Percentiles rank a stretch among this genome's conserved stretches.
These are phyloP conservation scores for Pseudogymnoascus sp. DNA, from an alignment of 2,329 filamentous ascomycete genomes.

Conservation along the genomic window DNA sequence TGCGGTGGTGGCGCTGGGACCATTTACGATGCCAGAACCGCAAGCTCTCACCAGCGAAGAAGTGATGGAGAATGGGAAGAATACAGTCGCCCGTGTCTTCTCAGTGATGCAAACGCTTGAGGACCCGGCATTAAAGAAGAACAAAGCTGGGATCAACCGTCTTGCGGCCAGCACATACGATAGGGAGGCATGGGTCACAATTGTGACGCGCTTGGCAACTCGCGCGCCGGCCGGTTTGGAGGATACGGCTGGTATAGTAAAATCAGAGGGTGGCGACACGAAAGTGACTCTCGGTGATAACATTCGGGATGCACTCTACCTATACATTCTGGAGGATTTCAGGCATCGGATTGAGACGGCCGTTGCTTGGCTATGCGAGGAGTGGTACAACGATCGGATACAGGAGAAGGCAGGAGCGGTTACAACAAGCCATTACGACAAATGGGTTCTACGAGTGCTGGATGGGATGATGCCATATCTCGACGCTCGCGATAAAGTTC, in stretches of 20 bases:
- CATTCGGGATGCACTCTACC: slow-evolving; percentile 73
- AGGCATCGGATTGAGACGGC: slow-evolving; percentile 81
- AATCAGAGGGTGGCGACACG: slow-evolving; percentile 43
- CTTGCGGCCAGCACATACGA: slow-evolving; percentile 79
- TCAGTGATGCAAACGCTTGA: slow-evolving; percentile 67
- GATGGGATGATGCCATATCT: slow-evolving; percentile 86
- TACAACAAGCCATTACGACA: slow-evolving; percentile 62
- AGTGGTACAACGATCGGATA: slow-evolving; percentile 89
- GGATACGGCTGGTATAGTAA: slow-evolving; percentile 39
- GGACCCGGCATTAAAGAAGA: slow-evolving; percentile 52
- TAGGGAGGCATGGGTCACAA: slow-evolving; percentile 82
- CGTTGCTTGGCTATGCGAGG: slow-evolving; percentile 90
- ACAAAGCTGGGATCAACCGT: slow-evolving; percentile 69
- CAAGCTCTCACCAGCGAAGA: slow-evolving; percentile 64
- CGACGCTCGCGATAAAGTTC: slow-evolving; percentile 80
- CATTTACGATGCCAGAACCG: slow-evolving; percentile 73
- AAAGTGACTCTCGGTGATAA: slow-evolving; percentile 50
- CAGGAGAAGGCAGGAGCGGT: slow-evolving; percentile 36
- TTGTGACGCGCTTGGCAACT: slow-evolving; percentile 78
- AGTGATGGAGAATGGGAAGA: slow-evolving; percentile 64
- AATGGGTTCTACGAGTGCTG: slow-evolving; percentile 71
- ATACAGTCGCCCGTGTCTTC: slow-evolving; percentile 69
- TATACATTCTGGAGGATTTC: slow-evolving; percentile 88
- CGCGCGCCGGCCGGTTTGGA: slow-evolving; percentile 66
- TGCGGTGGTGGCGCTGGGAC: slow-evolving; percentile 44